Evolutionary conservation across 2,329 filamentous ascomycete genomes (phyloP), one percentile per base, ranked within the genome.

Genomic region (Claviceps pusilla): DNA sequence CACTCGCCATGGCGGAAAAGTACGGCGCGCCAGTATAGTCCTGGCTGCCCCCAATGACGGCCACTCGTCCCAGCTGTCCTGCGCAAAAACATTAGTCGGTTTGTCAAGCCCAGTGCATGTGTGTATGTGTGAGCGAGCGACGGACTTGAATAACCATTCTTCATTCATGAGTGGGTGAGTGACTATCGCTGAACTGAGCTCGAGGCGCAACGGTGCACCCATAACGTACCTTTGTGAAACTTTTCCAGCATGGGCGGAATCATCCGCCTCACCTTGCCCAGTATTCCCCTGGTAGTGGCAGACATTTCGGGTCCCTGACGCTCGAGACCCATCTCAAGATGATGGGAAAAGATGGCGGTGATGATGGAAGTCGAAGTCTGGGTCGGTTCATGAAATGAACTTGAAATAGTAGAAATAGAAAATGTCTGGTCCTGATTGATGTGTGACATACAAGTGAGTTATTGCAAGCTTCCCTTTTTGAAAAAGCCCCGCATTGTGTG

Each of bases 11-110:
- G 59, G 91, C 90, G 24, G 91, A 96, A 72, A 98, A 98, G 73
- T 95, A 98, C 12, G 93, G 93, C 56, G 93, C 93, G 42, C 93
- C 93, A 1, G 93, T 96, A 68, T 97, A 98, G 70, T 97, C 91
- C 67, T 91, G 84, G 65, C 89, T 95, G 45, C 93, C 93, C 52
- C 93, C 93, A 60, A 98, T 93, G 56, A 98, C 93, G 52, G 83
- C 93, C 53, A 98, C 83, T 54, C 93, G 82, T 5, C 93, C 93
- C 60, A 95, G 77, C 70, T 97, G 91, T 56, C 93, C 91, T 95
- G 62, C 33, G 14, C 29, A 3, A n/a, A 3, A n/a, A 4, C 16
- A 29, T 56, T 24, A 54, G 51, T 42, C 45, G 3, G n/a, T 11
- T 10, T 24, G 24, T 24, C 7, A 42, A 4, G 2, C 4, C 5